Percentiles rank a stretch among this genome's conserved stretches.
Conservation (phyloP, 1,284 basidiomycete species). For the Trametes hirsuta region DNA sequence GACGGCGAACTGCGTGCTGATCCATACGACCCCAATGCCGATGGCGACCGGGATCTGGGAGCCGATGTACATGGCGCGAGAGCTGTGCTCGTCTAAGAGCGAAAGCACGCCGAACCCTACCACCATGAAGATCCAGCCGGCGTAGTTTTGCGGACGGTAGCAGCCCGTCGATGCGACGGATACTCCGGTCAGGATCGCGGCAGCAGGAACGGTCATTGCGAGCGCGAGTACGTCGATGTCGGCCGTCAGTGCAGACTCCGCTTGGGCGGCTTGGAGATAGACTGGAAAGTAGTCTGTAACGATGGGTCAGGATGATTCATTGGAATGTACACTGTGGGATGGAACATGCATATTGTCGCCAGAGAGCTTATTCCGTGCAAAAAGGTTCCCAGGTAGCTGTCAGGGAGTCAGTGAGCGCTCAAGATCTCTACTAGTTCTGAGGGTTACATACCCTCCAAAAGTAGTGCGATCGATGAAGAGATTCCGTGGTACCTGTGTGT, state of each 20-base stretch:
- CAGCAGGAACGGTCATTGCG: constrained; percentile 29
- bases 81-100: constrained; percentile 38
- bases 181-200: constrained; percentile 33
- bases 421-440: too few relatives aligned
- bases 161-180: constrained; percentile 30
- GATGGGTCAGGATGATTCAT: neutral
- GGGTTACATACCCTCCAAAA: constrained; percentile 30
- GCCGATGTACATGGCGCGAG: constrained; percentile 34
- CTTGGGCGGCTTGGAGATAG: constrained; percentile 51
- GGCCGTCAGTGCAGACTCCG: constrained; percentile 43
- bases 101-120: constrained; percentile 42
- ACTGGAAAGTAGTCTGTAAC: constrained; percentile 31
- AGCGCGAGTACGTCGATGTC: constrained; percentile 44
- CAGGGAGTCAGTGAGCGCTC: neutral
- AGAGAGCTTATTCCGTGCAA: constrained; percentile 10
- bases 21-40: constrained; percentile 33
- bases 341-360: constrained; percentile 3
- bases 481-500: constrained; percentile 29
- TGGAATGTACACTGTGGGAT: neutral
- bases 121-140: constrained; percentile 43
- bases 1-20: constrained; percentile 34
- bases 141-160: constrained; percentile 40
- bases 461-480: constrained; percentile 36
- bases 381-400: constrained; percentile 28
- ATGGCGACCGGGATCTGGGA: constrained; percentile 35